Percentiles rank a stretch among this genome's conserved stretches.
These are phyloP conservation scores for Thelephora ganbajun DNA, from an alignment of 768 basidiomycete species.

Conservation along the genomic window DNA sequence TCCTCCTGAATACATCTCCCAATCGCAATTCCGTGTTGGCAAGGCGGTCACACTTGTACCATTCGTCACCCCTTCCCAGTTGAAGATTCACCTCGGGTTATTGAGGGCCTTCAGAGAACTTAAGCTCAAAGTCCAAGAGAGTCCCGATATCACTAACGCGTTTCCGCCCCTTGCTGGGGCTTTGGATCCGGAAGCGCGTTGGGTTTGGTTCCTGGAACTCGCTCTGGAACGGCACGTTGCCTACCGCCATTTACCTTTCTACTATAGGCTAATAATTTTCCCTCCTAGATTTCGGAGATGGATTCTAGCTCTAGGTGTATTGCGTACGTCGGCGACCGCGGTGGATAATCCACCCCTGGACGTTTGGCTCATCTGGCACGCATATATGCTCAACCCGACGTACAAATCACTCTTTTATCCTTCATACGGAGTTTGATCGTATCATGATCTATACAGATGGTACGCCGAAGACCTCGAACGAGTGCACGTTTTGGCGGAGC, in stretches of 20 bases:
- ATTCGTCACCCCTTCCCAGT: constrained; percentile 13
- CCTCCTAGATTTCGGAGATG: constrained; percentile 21
- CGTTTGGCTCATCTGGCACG: constrained; percentile 30
- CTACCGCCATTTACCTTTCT: neutral
- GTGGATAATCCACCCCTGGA: constrained; percentile 22
- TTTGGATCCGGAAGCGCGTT: constrained; percentile 18
- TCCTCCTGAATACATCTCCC: neutral
- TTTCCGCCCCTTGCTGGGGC: constrained; percentile 14
- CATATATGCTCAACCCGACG: constrained; percentile 26
- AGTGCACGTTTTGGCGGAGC: neutral
- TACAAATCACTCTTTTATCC: constrained; percentile 7
- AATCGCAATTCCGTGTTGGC: neutral
- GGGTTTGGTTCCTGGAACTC: constrained; percentile 26
- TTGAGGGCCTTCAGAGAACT: constrained; percentile 21
- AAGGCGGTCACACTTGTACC: neutral
- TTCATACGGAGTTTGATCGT: neutral
- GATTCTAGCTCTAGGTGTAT: constrained; percentile 10
- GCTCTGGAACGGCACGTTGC: constrained; percentile 21
- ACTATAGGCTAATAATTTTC: neutral
- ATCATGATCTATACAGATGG: constrained; percentile 3
- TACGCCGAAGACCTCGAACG: constrained; percentile 7
- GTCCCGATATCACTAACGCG: constrained; percentile 9
- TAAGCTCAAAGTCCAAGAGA: constrained; percentile 15
- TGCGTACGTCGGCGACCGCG: constrained; percentile 15
- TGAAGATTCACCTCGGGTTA: constrained; percentile 22